phyloP scores from a whole-genome alignment of 2,329 filamentous ascomycete species.

The Incumbomyces lentus region DNA sequence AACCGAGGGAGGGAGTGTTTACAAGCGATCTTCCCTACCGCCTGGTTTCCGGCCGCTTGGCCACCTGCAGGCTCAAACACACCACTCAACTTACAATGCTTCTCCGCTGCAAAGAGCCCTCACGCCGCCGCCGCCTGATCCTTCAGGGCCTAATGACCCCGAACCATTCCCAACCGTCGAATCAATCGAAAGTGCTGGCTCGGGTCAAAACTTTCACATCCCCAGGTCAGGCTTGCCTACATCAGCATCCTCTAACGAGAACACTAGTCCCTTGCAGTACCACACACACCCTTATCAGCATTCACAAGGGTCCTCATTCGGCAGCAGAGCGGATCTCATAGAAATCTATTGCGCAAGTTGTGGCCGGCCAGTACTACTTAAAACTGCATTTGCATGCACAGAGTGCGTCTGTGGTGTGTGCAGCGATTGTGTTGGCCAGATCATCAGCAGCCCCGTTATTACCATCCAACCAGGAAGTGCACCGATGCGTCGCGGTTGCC shows the following conservation, averaged over 20 bases:
- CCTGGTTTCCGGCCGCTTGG: conserved; percentile 41
- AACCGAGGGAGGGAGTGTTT: conserved; percentile 23
- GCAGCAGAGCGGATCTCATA: conserved; percentile 43
- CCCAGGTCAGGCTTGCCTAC: conserved; percentile 53
- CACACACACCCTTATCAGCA: conserved; percentile 24
- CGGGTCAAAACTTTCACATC: conserved; percentile 61
- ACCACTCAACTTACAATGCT: conserved; percentile 54
- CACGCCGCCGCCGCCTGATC: conserved; percentile 66
- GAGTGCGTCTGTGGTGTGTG: conserved; percentile 94
- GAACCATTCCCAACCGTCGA: conserved; percentile 88
- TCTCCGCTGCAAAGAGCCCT: conserved; percentile 84
- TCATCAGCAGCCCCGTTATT: conserved; percentile 32
- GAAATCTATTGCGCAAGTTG: conserved; percentile 92
- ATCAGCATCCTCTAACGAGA: conserved; percentile 50
- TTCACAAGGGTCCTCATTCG: conserved; percentile 48
- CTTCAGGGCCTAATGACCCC: conserved; percentile 45
- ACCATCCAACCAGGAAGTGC: conserved; percentile 22
- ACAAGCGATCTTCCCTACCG: conserved; percentile 52
- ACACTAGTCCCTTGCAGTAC: conserved; percentile 45
- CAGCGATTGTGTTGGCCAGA: conserved; percentile 60
- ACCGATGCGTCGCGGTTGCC: conserved; percentile 33
- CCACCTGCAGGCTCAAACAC: conserved; percentile 29
- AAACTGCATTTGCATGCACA: conserved; percentile 84
- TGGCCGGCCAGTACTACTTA: conserved; percentile 62
- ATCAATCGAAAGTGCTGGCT: conserved; percentile 50